phyloP scores from a whole-genome alignment of 2,329 filamentous ascomycete species.

The Fusarium sp. region DNA sequence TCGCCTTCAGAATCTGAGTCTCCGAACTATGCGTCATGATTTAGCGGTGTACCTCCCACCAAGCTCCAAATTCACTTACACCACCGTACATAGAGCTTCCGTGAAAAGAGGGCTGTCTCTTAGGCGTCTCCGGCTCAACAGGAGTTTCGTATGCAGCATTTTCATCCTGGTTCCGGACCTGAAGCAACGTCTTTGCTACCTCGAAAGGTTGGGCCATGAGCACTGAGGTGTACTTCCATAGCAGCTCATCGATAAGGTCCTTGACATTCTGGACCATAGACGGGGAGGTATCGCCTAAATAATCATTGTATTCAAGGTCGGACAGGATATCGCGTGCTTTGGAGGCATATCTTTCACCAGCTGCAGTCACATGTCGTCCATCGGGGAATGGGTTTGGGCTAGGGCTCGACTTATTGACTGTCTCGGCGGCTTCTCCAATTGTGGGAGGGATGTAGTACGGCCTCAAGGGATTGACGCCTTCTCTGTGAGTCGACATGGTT shows the following conservation, averaged over 20 bases:
- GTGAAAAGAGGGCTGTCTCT: slow-evolving; percentile 48
- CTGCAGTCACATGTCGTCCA: slow-evolving; percentile 53
- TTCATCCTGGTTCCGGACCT: slow-evolving; percentile 72
- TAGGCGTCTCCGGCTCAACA: slow-evolving; percentile 38
- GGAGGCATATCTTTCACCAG: slow-evolving; percentile 49
- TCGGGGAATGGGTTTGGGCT: slow-evolving; percentile 59
- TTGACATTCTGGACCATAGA: slow-evolving; percentile 79
- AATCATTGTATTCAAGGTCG: slow-evolving; percentile 92
- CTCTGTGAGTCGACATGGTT: slow-evolving; percentile 58
- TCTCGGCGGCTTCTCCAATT: slow-evolving; percentile 59
- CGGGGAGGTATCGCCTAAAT: slow-evolving; percentile 80
- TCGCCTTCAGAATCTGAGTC: slow-evolving; percentile 79
- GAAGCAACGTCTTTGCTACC: slow-evolving; percentile 92
- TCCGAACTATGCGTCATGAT: slow-evolving; percentile 45
- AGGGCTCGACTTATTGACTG: slow-evolving; percentile 48
- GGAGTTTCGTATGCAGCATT: slow-evolving; percentile 47
- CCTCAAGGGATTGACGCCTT: slow-evolving; percentile 70
- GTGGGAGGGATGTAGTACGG: slow-evolving; percentile 75
- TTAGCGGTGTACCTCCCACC: slow-evolving; percentile 35
- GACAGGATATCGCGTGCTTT: slow-evolving; percentile 87
- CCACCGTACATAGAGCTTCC: slow-evolving; percentile 52
- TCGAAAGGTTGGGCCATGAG: slow-evolving; percentile 95
- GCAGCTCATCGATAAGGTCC: slow-evolving; percentile 81
- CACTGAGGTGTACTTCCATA: slow-evolving; percentile 93
- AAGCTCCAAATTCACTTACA: slow-evolving; percentile 41